Conservation (phyloP, 2,329 filamentous ascomycete species). For the Trichoderma sp. region DNA sequence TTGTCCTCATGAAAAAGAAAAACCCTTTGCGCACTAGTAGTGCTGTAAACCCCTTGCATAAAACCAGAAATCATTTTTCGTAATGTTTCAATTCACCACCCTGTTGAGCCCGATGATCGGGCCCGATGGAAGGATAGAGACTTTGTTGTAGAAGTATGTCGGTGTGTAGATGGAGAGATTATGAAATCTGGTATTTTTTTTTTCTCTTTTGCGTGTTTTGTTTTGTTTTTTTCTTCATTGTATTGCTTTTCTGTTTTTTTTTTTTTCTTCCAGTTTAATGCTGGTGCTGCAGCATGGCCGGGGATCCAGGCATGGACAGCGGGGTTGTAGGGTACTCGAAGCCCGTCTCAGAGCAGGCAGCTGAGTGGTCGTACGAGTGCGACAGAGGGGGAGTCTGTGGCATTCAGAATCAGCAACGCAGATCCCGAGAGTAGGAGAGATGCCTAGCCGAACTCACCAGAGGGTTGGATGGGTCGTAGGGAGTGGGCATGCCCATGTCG, state of each 20-base stretch:
- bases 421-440: conserved; percentile 40
- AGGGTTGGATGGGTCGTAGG: conserved; percentile 66
- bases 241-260: not conserved
- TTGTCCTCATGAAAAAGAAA: conserved; percentile 10
- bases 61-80: conserved; percentile 16
- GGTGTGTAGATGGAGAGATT: conserved; percentile 4
- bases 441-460: conserved; percentile 64
- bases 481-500: conserved; percentile 57
- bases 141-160: not conserved
- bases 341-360: conserved; percentile 58
- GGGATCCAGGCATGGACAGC: conserved; percentile 69
- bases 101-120: not conserved
- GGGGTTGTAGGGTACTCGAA: conserved; percentile 68
- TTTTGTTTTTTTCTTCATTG: too few species aligned
- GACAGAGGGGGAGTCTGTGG: conserved; percentile 72
- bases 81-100: conserved; percentile 11
- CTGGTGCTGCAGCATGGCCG: conserved; percentile 44
- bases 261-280: not conserved
- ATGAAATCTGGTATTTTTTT: not conserved
- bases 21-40: not conserved
- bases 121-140: not conserved
- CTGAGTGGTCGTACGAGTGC: conserved; percentile 67
- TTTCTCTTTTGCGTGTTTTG: not conserved
- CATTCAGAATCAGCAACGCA: conserved; percentile 47
- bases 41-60: conserved; percentile 1